Evolutionary conservation across 257 asterid species (phyloP), one percentile per base, ranked within the genome.

Genomic region (Perilla frutescens): DNA sequence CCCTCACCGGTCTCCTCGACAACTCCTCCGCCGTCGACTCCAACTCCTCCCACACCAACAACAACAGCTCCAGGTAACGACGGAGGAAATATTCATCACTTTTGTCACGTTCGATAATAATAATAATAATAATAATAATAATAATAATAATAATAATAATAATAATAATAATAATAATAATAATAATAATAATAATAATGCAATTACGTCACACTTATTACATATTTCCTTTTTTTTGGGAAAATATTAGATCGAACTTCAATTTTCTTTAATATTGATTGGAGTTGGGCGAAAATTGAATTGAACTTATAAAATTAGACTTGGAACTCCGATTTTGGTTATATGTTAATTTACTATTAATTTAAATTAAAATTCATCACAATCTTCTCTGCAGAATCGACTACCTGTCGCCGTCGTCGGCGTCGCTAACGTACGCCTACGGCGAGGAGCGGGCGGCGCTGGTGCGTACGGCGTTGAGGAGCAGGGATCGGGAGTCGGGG

Each of bases 391-490:
- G 12, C 78, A 82, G 89, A 74, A n/a, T 74, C 14, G 82, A 76
- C 11, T 73, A 76, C 43, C 6, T 81, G 61, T 76, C 88, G 36
- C 79, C 83, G n/a, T 83, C 88, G 20, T 72, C 87, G 63, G 86
- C 80, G 39, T 78, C 93, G 60, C 85, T 82, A 31, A 78, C 85
- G 43, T 83, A 72, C 81, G 81, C 86, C 6, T 84, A 76, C 85
- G 75, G 84, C 14, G 81, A 68, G 71, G 87, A 79, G 55, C 76
- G 86, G 26, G 86, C 83, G 70, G 91, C 87, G 71, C 91, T 93
- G 2, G 88, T 81, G 39, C 89, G 97, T 82, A 87, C 81, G 79
- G 98, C 98, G 79, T 36, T 93, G 73, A 75, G 89, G 87, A 89
- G 73, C 48, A 81, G 84, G 32, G 94, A 87, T 82, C 82, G 96